These are phyloP conservation scores for Psilocybe mexicana DNA, from an alignment of 1,284 basidiomycete genomes.

Conservation along the genomic window DNA sequence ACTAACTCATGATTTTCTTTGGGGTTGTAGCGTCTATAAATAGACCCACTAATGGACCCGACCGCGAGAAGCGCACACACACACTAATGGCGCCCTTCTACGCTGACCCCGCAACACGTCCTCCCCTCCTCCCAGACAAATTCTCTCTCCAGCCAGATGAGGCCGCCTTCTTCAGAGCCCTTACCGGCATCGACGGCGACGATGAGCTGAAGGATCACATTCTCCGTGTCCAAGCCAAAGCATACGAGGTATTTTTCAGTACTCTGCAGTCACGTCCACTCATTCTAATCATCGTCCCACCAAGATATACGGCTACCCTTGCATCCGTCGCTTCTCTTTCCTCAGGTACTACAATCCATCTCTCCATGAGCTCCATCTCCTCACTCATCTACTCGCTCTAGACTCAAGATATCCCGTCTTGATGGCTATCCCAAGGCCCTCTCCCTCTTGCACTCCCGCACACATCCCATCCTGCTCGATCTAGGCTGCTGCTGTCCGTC, in stretches of 20 bases:
- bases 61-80: no score
- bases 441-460: conserved; percentile 37
- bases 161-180: conserved; percentile 6
- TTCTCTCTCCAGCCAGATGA: neutral
- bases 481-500: conserved; percentile 50
- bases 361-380: neutral
- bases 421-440: conserved; percentile 47
- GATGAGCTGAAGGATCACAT: conserved; percentile 42
- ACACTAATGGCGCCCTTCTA: neutral
- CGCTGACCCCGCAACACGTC: neutral
- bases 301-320: conserved; percentile 29
- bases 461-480: conserved; percentile 47
- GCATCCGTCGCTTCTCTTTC: conserved; percentile 41
- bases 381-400: conserved; percentile 17
- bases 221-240: conserved; percentile 41
- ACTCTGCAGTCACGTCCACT: no score
- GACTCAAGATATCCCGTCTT: conserved; percentile 43
- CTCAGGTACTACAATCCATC: conserved; percentile 31
- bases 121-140: neutral
- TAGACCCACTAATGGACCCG: neutral
- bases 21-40: neutral
- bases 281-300: no score
- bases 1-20: neutral
- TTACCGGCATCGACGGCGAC: conserved; percentile 20
- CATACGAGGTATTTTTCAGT: conserved; percentile 43